phyloP scores from a whole-genome alignment of 441 rosid genomes.

The Theobroma grandiflorum region DNA sequence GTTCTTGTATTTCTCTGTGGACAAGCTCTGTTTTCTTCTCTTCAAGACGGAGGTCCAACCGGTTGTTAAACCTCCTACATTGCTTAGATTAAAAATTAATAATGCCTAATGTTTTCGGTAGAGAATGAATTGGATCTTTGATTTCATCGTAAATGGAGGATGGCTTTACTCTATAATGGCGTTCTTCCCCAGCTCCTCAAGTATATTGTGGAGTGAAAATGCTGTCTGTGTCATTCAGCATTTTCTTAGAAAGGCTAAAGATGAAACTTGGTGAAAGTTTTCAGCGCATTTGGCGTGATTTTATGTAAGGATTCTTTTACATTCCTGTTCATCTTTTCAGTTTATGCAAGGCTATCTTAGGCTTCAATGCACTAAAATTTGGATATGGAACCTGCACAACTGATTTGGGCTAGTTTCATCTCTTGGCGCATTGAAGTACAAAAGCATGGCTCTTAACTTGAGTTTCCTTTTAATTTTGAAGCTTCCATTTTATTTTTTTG shows the following conservation, averaged over 20 bases:
- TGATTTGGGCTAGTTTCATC: background rate
- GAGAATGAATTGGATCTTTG: background rate
- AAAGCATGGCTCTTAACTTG: background rate
- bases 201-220: no score
- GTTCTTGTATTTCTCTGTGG: constrained; percentile 73
- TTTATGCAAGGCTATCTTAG: background rate
- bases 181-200: background rate
- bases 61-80: constrained; percentile 32
- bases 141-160: background rate
- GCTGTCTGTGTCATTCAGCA: no score
- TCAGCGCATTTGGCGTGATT: background rate
- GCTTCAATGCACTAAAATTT: background rate
- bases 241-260: no score
- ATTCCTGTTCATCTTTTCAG: background rate
- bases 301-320: background rate
- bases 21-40: constrained; percentile 63
- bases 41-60: constrained; percentile 78
- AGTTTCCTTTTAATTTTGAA: background rate
- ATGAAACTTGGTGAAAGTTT: background rate
- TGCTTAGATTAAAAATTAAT: constrained; percentile 19
- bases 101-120: background rate
- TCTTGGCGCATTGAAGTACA: background rate
- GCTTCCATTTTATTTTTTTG: no score
- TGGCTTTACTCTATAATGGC: background rate
- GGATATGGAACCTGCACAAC: background rate